Evolutionary conservation across 2,329 filamentous ascomycete species (phyloP).

Genomic region (Karstenula rhodostoma): DNA sequence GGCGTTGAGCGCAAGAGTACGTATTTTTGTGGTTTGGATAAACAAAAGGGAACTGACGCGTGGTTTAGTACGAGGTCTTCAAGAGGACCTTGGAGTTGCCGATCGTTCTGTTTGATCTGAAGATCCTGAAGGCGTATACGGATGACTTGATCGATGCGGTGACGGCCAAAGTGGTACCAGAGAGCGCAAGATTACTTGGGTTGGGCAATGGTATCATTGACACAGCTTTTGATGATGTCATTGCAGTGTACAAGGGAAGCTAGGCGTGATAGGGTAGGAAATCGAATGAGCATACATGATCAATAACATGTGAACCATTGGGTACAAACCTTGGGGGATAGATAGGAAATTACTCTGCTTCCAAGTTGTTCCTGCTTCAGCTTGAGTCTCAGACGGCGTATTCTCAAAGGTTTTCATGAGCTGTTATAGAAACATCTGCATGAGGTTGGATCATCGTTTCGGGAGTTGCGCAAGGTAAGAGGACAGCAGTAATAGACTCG

Average conservation of each 20-base stretch:
- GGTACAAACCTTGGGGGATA: not conserved
- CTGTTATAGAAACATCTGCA: too few relatives aligned
- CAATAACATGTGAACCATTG: not conserved
- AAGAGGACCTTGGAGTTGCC: constrained; percentile 31
- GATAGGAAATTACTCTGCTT: too few relatives aligned
- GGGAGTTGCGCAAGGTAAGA: too few relatives aligned
- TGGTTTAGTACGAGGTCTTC: constrained; percentile 28
- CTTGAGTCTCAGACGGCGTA: too few relatives aligned
- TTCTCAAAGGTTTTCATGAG: too few relatives aligned
- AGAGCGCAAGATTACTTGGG: constrained; percentile 19
- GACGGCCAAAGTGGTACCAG: constrained; percentile 25
- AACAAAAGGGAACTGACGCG: constrained; percentile 1
- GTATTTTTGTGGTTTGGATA: not conserved
- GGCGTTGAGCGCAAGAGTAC: constrained; percentile 27
- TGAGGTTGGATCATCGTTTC: too few relatives aligned
- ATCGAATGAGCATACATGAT: not conserved
- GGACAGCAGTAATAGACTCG: too few relatives aligned
- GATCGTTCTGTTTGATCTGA: constrained; percentile 31
- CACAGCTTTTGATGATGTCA: constrained; percentile 29
- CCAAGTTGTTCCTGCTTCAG: not conserved
- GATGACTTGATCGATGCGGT: constrained; percentile 28
- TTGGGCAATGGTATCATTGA: constrained; percentile 25
- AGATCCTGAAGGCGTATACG: constrained; percentile 32
- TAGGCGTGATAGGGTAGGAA: not conserved
- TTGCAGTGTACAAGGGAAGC: constrained; percentile 23